Percentiles rank a stretch among this genome's conserved stretches.
Evolutionary conservation across 495 filamentous ascomycete genomes (phyloP).

Genomic region (Bathelium albidoporum): DNA sequence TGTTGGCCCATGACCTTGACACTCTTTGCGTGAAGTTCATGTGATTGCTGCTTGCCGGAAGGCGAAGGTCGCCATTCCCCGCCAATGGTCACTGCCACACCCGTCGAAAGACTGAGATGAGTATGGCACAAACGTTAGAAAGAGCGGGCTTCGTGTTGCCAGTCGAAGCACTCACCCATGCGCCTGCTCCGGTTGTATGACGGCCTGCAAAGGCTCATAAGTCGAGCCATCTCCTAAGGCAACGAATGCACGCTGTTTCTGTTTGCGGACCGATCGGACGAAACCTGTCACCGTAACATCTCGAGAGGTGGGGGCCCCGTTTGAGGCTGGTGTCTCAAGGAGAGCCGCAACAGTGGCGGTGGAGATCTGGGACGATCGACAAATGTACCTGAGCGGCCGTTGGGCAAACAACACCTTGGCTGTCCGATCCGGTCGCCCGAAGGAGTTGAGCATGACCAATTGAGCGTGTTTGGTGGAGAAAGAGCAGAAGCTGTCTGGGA

Average conservation of each 20-base stretch:
- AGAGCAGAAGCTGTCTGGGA: background rate
- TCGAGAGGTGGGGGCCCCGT: background rate
- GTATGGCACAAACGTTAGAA: background rate
- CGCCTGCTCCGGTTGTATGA: slow-evolving; percentile 64
- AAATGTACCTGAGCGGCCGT: background rate
- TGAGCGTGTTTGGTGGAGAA: background rate
- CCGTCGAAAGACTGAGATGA: slow-evolving; percentile 57
- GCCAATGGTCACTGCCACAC: slow-evolving; percentile 65
- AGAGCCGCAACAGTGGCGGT: slow-evolving; percentile 13
- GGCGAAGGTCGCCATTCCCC: slow-evolving; percentile 71
- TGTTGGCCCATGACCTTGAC: slow-evolving; percentile 64
- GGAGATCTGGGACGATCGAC: slow-evolving; percentile 8
- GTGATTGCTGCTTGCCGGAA: slow-evolving; percentile 55
- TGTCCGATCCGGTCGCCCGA: background rate
- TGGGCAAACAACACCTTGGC: background rate
- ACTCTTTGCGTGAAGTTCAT: slow-evolving; percentile 65
- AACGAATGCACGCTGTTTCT: slow-evolving; percentile 75
- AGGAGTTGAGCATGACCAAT: background rate
- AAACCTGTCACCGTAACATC: slow-evolving; percentile 58
- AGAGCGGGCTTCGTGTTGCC: slow-evolving; percentile 6
- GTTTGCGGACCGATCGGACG: slow-evolving; percentile 74
- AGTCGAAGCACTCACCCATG: slow-evolving; percentile 51
- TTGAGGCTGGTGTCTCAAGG: slow-evolving; percentile 4
- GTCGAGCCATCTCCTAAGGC: slow-evolving; percentile 83
- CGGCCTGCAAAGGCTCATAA: slow-evolving; percentile 65